Percentiles rank a stretch among this genome's conserved stretches.
These are phyloP conservation scores for Hibiscus tridactylites DNA, from an alignment of 345 rosid genomes.

Conservation along the genomic window DNA sequence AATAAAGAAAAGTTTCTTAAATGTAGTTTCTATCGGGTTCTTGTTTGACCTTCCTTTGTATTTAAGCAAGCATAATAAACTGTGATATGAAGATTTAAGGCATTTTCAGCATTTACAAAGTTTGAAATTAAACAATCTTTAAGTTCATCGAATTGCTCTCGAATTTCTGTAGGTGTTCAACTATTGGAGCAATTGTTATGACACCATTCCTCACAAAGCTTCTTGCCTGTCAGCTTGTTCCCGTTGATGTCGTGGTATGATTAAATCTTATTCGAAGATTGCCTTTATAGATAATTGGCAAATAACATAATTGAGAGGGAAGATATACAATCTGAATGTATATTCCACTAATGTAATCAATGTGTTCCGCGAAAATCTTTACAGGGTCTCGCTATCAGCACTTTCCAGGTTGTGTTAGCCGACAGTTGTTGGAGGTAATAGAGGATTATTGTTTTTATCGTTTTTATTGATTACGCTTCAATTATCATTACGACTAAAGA, in stretches of 20 bases:
- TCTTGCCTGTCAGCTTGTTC: constrained; percentile 99
- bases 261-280: neutral
- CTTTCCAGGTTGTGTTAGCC: constrained; percentile 96
- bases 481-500: neutral
- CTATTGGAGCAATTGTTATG: constrained; percentile 94
- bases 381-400: constrained; percentile 91
- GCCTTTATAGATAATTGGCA: neutral
- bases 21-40: too few species aligned
- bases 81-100: neutral
- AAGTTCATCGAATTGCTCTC: constrained; percentile 8
- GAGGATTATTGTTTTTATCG: neutral
- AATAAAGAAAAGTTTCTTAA: too few species aligned
- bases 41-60: too few species aligned
- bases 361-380: constrained; percentile 8
- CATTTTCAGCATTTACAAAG: neutral
- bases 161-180: constrained; percentile 63
- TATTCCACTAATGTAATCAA: neutral
- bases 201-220: constrained; percentile 97
- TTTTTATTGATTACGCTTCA: neutral
- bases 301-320: neutral
- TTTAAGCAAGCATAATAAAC: neutral
- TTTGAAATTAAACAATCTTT: neutral
- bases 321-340: neutral
- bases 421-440: constrained; percentile 72
- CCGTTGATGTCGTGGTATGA: constrained; percentile 90